Conservation (phyloP, 306 rosid species). For the Fagus crenata region DNA sequence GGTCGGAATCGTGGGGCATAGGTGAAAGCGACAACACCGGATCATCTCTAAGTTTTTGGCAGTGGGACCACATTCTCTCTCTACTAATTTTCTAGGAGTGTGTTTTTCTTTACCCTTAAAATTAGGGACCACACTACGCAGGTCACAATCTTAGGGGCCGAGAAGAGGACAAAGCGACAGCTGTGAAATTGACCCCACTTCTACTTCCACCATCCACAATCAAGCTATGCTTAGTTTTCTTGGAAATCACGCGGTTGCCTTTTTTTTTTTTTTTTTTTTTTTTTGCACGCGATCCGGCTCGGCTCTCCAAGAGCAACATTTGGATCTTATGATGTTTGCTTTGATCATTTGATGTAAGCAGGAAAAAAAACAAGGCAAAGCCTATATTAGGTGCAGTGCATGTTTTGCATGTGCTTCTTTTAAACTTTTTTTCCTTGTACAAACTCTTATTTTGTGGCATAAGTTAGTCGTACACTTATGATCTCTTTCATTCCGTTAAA, state of each 20-base stretch:
- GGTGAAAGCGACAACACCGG: constrained; percentile 29
- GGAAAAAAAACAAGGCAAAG: no score
- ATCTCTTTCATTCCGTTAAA: no score
- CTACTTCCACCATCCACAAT: constrained; percentile 35
- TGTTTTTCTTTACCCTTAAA: not conserved
- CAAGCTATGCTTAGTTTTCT: constrained; percentile 14
- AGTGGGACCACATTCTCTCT: constrained; percentile 7
- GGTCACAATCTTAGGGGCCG: constrained; percentile 13
- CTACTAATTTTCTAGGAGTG: not conserved
- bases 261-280: not conserved
- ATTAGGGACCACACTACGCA: constrained; percentile 23
- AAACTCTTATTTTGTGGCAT: no score
- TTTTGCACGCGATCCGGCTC: constrained; percentile 11
- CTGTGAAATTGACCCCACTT: constrained; percentile 53
- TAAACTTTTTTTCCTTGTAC: no score
- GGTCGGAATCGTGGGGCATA: constrained; percentile 33
- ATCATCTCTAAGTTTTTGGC: constrained; percentile 2
- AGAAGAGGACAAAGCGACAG: constrained; percentile 57
- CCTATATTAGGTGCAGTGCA: no score
- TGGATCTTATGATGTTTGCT: no score
- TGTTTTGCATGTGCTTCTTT: no score
- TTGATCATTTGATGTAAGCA: no score
- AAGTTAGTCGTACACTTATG: no score
- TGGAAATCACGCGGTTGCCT: constrained; percentile 19
- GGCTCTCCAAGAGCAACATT: not conserved